phyloP scores from a whole-genome alignment of 2,329 filamentous ascomycete genomes.

The Neophaeococcomyces aloes region DNA sequence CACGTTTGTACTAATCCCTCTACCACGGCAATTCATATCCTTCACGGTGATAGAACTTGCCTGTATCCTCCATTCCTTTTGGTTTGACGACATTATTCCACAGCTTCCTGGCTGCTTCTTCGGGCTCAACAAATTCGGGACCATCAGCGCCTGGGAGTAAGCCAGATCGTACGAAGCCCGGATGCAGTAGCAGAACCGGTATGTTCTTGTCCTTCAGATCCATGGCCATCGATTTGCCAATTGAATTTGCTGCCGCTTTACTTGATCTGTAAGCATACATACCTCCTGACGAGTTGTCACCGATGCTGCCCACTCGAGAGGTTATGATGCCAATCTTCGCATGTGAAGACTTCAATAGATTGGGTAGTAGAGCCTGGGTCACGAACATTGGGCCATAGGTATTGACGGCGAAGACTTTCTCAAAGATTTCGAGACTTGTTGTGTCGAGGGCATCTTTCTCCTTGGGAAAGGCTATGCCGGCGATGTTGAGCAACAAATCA shows the following conservation, averaged over 20 bases:
- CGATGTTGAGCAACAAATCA: conserved; percentile 20
- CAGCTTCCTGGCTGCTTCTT: conserved; percentile 36
- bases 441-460: conserved; percentile 27
- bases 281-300: conserved; percentile 34
- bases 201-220: conserved; percentile 34
- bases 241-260: conserved; percentile 37
- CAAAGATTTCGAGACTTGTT: conserved; percentile 19
- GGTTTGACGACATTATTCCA: conserved; percentile 30
- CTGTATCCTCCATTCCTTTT: conserved; percentile 33
- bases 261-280: conserved; percentile 35
- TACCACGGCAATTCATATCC: conserved; percentile 37
- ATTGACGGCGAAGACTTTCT: conserved; percentile 34
- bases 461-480: conserved; percentile 27
- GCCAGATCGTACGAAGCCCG: conserved; percentile 33
- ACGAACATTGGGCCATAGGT: conserved; percentile 37
- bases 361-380: conserved; percentile 35
- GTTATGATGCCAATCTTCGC: conserved; percentile 34
- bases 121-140: conserved; percentile 34
- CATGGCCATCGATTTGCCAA: conserved; percentile 35
- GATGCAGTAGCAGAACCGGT: conserved; percentile 34
- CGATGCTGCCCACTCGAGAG: conserved; percentile 34
- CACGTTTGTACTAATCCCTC: no score
- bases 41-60: conserved; percentile 37
- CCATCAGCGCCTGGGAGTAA: conserved; percentile 22
- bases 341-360: conserved; percentile 25